Evolutionary conservation across 805 yeast species (phyloP).

Genomic region (Pichia heedii): DNA sequence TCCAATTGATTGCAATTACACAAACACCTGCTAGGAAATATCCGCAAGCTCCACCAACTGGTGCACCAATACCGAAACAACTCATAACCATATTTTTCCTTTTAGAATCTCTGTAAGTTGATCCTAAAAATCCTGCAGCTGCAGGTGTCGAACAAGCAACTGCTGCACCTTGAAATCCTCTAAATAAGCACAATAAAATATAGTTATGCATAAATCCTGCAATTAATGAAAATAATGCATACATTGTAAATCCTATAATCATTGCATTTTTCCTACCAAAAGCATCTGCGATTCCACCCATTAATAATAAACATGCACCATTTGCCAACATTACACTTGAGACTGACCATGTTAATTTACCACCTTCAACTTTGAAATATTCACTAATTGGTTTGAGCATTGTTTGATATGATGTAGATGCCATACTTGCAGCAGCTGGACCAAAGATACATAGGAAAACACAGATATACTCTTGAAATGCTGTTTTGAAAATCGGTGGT

Average conservation of each 20-base stretch:
- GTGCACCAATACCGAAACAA: slow-evolving; percentile 38
- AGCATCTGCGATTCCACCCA: slow-evolving; percentile 41
- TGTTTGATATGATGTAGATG: slow-evolving; percentile 29
- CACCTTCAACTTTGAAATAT: slow-evolving; percentile 31
- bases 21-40: slow-evolving; percentile 37
- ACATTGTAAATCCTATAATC: slow-evolving; percentile 26
- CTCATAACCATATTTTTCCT: slow-evolving; percentile 37
- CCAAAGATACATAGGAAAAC: slow-evolving; percentile 30
- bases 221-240: slow-evolving; percentile 27
- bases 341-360: slow-evolving; percentile 35
- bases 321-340: slow-evolving; percentile 33
- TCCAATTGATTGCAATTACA: slow-evolving; percentile 32
- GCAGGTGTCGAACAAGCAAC: slow-evolving; percentile 40
- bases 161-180: slow-evolving; percentile 37
- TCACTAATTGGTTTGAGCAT: slow-evolving; percentile 29
- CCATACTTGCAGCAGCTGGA: slow-evolving; percentile 33
- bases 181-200: slow-evolving; percentile 30
- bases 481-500: slow-evolving; percentile 28
- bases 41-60: slow-evolving; percentile 37
- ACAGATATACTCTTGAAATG: slow-evolving; percentile 27
- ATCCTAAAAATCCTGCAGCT: slow-evolving; percentile 38
- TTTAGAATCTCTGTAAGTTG: slow-evolving; percentile 30
- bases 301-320: slow-evolving; percentile 34
- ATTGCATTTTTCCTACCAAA: slow-evolving; percentile 37
- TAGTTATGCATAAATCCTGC: slow-evolving; percentile 32